Conservation (phyloP, 2,329 filamentous ascomycete genomes). For the Sordariomycetes sp. region DNA sequence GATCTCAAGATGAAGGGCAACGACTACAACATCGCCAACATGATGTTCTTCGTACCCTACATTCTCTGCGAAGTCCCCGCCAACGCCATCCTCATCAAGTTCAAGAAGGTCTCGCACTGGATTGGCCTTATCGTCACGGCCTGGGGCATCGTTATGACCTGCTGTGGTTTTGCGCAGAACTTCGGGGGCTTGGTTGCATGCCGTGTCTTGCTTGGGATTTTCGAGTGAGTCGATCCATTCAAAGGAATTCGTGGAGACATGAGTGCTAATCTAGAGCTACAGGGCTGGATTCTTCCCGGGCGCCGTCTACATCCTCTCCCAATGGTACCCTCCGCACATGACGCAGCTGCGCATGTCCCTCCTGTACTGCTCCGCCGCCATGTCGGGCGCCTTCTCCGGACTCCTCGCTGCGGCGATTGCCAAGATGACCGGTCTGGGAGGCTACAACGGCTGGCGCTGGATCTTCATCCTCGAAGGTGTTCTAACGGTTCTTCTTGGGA, state of each 20-base stretch:
- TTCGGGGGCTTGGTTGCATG: conserved; percentile 58
- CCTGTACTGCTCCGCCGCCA: conserved; percentile 60
- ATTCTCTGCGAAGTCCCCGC: conserved; percentile 53
- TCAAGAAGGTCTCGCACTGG: conserved; percentile 54
- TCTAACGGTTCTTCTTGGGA: too few species aligned
- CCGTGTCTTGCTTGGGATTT: conserved; percentile 56
- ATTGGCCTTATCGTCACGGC: conserved; percentile 53
- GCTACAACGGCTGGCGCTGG: conserved; percentile 63
- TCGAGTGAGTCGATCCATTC: too few species aligned
- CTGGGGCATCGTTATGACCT: conserved; percentile 62
- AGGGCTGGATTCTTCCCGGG: conserved; percentile 63
- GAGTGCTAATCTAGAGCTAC: too few species aligned
- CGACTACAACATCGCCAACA: conserved; percentile 62
- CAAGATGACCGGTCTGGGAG: conserved; percentile 58
- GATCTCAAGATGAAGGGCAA: conserved; percentile 50
- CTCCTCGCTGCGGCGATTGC: conserved; percentile 67
- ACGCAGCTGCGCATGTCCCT: conserved; percentile 65
- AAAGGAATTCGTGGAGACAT: too few species aligned
- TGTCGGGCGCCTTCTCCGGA: conserved; percentile 64
- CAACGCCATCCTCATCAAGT: conserved; percentile 54
- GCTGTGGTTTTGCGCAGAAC: conserved; percentile 57
- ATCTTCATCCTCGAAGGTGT: conserved; percentile 51
- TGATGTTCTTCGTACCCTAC: conserved; percentile 60
- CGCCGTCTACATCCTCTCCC: conserved; percentile 58
- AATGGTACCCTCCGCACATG: conserved; percentile 69